phyloP scores from a whole-genome alignment of 2,329 filamentous ascomycete genomes.

The Stachybotrys elegans region DNA sequence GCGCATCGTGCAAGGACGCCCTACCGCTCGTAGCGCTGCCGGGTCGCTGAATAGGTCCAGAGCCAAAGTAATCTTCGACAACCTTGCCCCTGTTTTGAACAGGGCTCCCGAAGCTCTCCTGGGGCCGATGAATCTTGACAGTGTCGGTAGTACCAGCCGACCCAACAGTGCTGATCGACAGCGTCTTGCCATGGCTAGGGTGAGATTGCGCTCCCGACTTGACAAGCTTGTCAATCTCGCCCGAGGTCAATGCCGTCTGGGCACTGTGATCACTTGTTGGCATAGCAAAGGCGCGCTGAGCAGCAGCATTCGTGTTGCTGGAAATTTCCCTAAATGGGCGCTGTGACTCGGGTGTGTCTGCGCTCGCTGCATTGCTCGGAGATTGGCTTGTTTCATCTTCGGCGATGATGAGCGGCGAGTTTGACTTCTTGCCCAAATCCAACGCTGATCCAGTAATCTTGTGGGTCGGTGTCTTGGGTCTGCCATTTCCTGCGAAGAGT shows the following conservation, averaged over 20 bases:
- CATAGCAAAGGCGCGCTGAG: slow-evolving; percentile 31
- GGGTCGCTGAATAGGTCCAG: slow-evolving; percentile 47
- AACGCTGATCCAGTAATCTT: slow-evolving; percentile 37
- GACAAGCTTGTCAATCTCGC: slow-evolving; percentile 73
- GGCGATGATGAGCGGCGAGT: slow-evolving; percentile 46
- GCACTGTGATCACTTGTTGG: slow-evolving; percentile 65
- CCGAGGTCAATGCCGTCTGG: slow-evolving; percentile 79
- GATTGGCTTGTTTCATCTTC: slow-evolving; percentile 61
- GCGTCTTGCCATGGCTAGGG: slow-evolving; percentile 27
- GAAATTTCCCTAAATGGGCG: slow-evolving; percentile 58
- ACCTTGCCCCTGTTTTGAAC: slow-evolving; percentile 31
- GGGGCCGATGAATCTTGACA: slow-evolving; percentile 40
- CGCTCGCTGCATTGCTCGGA: slow-evolving; percentile 30
- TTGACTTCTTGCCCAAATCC: slow-evolving; percentile 37
- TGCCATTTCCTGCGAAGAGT: slow-evolving; percentile 20
- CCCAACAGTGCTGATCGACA: slow-evolving; percentile 28
- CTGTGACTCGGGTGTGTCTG: slow-evolving; percentile 50
- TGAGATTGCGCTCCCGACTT: slow-evolving; percentile 30
- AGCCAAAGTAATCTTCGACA: slow-evolving; percentile 33
- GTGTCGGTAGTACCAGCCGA: slow-evolving; percentile 33
- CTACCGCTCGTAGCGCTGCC: slow-evolving; percentile 67
- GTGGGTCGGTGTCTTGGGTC: slow-evolving; percentile 34
- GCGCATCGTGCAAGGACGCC: slow-evolving; percentile 39
- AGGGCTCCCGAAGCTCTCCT: slow-evolving; percentile 44
- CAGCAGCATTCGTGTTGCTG: slow-evolving; percentile 44